Conservation (phyloP, 164 flowering plant genomes). For the Paratinospora sagittata region DNA sequence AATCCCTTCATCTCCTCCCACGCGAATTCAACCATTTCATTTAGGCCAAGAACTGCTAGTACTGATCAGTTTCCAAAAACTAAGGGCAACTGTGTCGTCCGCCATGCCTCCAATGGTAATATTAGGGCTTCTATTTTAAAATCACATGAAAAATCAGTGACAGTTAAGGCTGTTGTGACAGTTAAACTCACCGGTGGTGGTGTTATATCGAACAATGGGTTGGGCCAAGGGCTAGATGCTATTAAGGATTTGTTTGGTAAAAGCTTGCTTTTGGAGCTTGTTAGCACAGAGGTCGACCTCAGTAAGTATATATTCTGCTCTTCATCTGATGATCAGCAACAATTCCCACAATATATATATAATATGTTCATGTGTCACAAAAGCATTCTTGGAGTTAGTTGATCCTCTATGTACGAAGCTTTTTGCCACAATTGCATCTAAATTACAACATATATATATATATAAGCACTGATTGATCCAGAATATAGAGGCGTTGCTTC, state of each 20-base stretch:
- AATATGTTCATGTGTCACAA: no score
- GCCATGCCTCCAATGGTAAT: neutral
- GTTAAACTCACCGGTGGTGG: slow-evolving; percentile 35
- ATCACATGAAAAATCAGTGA: neutral
- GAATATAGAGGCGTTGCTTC: no score
- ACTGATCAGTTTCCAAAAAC: neutral
- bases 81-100: neutral
- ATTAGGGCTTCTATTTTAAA: neutral
- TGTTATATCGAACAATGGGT: slow-evolving; percentile 17
- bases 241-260: slow-evolving; percentile 32
- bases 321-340: no score
- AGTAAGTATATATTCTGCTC: slow-evolving; percentile 44
- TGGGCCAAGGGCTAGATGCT: slow-evolving; percentile 11
- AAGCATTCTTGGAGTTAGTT: no score
- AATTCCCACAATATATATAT: no score
- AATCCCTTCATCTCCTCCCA: slow-evolving; percentile 5
- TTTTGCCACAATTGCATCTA: no score
- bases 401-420: no score
- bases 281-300: slow-evolving; percentile 54
- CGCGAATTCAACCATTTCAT: neutral
- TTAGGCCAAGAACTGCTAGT: neutral
- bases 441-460: no score
- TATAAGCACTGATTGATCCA: no score
- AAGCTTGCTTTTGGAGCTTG: slow-evolving; percentile 51
- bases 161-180: slow-evolving; percentile 39